Evolutionary conservation across 2,329 filamentous ascomycete genomes (phyloP), one percentile per base, ranked within the genome.

Genomic region (Calonectria crousiana): DNA sequence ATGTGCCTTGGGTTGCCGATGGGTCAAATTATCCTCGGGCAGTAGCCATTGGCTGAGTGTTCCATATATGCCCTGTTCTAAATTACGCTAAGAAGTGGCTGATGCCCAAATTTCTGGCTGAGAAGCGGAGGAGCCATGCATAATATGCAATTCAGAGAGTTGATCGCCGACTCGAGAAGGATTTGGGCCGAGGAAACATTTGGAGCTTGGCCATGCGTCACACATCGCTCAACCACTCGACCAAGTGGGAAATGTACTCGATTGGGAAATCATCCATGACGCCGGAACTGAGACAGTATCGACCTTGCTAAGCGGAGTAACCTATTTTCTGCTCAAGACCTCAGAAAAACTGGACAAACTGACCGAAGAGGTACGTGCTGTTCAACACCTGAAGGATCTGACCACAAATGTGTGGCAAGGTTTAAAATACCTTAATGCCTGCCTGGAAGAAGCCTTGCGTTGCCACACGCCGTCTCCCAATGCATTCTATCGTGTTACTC

Each of bases 161-260:
- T 47, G 38, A 69, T 44, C 49, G 38, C 9, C 34, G 52, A 52
- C n/a, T 58, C 23, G 4, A 70, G 32, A 51, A 70, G 18, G 56
- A 69, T 18, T 34, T 47, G 53, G 52, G 62, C 28, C 44, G 67
- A 20, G 67, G 52, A 20, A 38, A 69, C 44, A 70, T 70, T 60
- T 64, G 67, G 53, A 70, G 67, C 26, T 47, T 70, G 23, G 56
- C 47, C n/a, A 58, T 62, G 13, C 67, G 53, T 11, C 26, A 60
- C 20, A 44, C 26, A 18, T 38, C 56, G n/a, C 36, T 70, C 6
- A 41, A 70, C n/a, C 18, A 70, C 6, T 41, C 41, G 28, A 41
- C 68, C 3, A 49, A 36, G 20, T 60, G 68, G 38, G 68, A 70
- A 49, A 70, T 64, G 67, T 70, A 70, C 18, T 36, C 53, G 3